Percentiles rank a stretch among this genome's conserved stretches.
Evolutionary conservation across 2,329 filamentous ascomycete species (phyloP).

Genomic region (Epichloe glyceriae): DNA sequence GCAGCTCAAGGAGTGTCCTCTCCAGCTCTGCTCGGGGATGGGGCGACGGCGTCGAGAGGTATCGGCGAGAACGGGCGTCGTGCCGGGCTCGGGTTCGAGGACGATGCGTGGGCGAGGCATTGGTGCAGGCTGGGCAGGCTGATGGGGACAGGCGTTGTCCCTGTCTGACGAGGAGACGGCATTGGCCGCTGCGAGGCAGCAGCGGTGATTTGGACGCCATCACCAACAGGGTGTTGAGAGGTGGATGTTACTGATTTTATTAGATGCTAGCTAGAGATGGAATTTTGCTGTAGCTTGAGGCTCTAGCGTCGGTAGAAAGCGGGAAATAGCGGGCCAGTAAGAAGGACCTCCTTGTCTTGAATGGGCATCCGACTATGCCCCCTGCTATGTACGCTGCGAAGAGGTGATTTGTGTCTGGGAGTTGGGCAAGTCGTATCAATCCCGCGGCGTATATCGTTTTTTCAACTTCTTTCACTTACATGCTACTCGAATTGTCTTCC

Average conservation of each 20-base stretch:
- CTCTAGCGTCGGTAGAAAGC: background rate
- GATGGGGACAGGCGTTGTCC: conserved; percentile 9
- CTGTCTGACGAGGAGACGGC: conserved; percentile 14
- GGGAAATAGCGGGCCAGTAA: background rate
- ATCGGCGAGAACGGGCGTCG: conserved; percentile 13
- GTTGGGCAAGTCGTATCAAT: too few relatives aligned
- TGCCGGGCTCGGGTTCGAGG: conserved; percentile 9
- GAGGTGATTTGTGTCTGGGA: too few relatives aligned
- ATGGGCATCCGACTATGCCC: too few relatives aligned
- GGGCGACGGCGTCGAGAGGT: conserved; percentile 15
- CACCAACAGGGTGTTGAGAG: conserved; percentile 6
- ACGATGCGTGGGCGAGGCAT: conserved; percentile 10
- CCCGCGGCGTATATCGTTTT: too few relatives aligned
- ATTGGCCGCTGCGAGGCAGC: conserved; percentile 15
- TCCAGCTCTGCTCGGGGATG: conserved; percentile 42
- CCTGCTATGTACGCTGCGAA: too few relatives aligned
- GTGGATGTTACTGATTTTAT: background rate
- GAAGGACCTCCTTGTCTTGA: too few relatives aligned
- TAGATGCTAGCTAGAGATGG: background rate
- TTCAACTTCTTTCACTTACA: too few relatives aligned
- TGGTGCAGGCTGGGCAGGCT: conserved; percentile 21
- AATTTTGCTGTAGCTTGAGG: background rate
- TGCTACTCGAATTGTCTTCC: too few relatives aligned
- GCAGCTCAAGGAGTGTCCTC: conserved; percentile 43
- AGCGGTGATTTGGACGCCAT: conserved; percentile 20